Evolutionary conservation across 352 stramenopile genomes (phyloP).

Genomic region (Globisporangium takayamanum): DNA sequence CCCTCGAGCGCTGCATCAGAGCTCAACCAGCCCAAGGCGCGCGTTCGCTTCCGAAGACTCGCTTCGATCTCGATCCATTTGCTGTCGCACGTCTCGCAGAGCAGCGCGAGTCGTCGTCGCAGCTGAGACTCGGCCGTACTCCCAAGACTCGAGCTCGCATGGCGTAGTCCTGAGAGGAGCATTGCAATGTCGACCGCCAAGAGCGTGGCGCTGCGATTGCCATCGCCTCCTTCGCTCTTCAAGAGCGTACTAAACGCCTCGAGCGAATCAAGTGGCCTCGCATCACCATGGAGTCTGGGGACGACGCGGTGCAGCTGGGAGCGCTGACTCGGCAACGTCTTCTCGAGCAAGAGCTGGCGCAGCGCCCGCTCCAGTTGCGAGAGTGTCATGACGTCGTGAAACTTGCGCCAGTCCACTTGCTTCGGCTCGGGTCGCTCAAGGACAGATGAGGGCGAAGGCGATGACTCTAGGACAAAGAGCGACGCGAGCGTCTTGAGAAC

Average conservation of each 20-base stretch:
- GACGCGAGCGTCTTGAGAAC: neutral
- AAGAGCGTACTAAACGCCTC: slow-evolving; percentile 1
- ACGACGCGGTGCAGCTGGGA: neutral
- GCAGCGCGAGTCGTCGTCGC: neutral
- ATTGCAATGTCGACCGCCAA: slow-evolving; percentile 8
- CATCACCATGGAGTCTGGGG: neutral
- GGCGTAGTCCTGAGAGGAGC: slow-evolving; percentile 7
- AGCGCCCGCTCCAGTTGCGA: slow-evolving; percentile 13
- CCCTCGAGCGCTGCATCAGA: neutral
- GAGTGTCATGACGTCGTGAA: slow-evolving; percentile 15
- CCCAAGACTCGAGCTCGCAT: neutral
- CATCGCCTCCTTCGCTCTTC: neutral
- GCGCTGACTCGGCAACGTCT: neutral
- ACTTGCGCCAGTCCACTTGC: slow-evolving; percentile 18
- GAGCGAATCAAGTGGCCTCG: neutral
- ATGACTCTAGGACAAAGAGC: neutral
- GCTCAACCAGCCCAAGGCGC: neutral
- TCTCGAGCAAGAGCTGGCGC: slow-evolving; percentile 6
- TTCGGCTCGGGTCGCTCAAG: neutral
- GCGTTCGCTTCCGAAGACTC: slow-evolving; percentile 1
- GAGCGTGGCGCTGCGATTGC: neutral
- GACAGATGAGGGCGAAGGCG: too few species aligned
- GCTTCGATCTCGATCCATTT: slow-evolving; percentile 12
- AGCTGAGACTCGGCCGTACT: neutral
- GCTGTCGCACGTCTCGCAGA: slow-evolving; percentile 12